Conservation (phyloP, 257 asterid species). For the Lantana camara region DNA sequence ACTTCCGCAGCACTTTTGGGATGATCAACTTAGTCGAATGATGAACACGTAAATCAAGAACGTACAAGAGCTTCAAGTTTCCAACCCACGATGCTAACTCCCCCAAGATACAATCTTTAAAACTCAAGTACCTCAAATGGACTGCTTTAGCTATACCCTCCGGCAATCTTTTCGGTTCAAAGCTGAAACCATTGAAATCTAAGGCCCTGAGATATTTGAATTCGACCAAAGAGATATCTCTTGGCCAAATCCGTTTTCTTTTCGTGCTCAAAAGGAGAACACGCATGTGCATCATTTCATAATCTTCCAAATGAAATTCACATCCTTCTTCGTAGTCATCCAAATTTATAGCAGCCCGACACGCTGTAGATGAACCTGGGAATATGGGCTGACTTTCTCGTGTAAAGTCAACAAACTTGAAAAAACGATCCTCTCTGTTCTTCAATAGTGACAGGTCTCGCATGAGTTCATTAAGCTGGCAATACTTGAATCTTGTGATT, state of each 20-base stretch:
- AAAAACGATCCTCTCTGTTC: neutral
- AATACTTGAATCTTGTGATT: neutral
- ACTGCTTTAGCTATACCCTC: neutral
- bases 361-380: too few species aligned
- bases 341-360: neutral
- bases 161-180: neutral
- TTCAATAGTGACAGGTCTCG: neutral
- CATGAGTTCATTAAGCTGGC: neutral
- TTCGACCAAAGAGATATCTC: neutral
- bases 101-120: neutral
- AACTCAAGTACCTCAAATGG: slow-evolving; percentile 10
- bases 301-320: neutral
- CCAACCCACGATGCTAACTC: slow-evolving; percentile 4
- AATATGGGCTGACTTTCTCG: neutral
- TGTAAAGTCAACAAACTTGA: neutral
- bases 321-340: neutral
- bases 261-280: neutral
- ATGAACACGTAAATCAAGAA: slow-evolving; percentile 31
- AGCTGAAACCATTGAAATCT: neutral
- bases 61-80: slow-evolving; percentile 7
- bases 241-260: neutral
- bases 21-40: neutral
- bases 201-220: neutral
- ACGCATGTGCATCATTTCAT: neutral
- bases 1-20: slow-evolving; percentile 16